Evolutionary conservation across 2,329 filamentous ascomycete species (phyloP).

Genomic region (Sarocladium kiliense): DNA sequence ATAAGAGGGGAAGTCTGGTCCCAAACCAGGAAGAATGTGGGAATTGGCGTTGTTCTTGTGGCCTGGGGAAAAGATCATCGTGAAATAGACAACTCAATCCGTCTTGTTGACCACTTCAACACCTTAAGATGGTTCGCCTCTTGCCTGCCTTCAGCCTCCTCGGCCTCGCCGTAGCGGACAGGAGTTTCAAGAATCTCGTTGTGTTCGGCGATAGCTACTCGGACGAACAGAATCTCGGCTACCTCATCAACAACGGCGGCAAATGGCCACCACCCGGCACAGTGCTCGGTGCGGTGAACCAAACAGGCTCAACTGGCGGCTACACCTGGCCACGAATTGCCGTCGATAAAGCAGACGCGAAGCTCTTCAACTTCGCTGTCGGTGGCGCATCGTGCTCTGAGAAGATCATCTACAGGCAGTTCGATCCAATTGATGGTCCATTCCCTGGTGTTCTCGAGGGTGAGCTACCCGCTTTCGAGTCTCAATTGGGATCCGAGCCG

Average conservation of each 20-base stretch:
- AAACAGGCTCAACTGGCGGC: slow-evolving; percentile 56
- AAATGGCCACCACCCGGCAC: slow-evolving; percentile 55
- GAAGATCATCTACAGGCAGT: slow-evolving; percentile 53
- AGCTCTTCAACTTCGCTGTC: slow-evolving; percentile 65
- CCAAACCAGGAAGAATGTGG: no score
- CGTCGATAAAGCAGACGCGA: slow-evolving; percentile 50
- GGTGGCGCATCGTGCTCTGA: slow-evolving; percentile 69
- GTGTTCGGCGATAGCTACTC: slow-evolving; percentile 75
- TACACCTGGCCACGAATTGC: slow-evolving; percentile 66
- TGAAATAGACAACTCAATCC: not conserved
- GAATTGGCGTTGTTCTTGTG: no score
- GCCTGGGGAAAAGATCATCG: not conserved
- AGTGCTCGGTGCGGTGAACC: slow-evolving; percentile 38
- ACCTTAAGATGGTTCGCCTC: not conserved
- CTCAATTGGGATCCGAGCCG: slow-evolving; percentile 29
- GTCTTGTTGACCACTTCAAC: not conserved
- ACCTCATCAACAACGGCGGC: slow-evolving; percentile 56
- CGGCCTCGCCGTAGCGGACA: not conserved
- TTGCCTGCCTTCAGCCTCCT: not conserved
- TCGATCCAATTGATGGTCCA: slow-evolving; percentile 41
- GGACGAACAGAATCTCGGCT: slow-evolving; percentile 62
- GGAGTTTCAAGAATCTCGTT: slow-evolving; percentile 52
- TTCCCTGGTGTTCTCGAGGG: slow-evolving; percentile 62
- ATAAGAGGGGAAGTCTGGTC: no score
- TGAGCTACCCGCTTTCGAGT: slow-evolving; percentile 51